These are phyloP conservation scores for Cryoendolithus antarcticus DNA, from an alignment of 2,329 filamentous ascomycete species.

Conservation along the genomic window DNA sequence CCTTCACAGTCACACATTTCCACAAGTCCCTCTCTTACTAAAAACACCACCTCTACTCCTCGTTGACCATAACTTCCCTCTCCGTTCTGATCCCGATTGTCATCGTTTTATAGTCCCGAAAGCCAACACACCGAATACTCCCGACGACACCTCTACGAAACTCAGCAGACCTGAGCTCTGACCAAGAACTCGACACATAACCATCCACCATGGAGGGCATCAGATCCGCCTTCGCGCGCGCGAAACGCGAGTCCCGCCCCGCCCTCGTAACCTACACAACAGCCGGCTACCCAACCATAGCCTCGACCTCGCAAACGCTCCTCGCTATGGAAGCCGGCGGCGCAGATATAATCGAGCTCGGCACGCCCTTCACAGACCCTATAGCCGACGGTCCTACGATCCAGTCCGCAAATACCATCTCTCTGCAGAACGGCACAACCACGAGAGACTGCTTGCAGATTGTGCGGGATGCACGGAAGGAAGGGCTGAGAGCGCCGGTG, in stretches of 20 bases:
- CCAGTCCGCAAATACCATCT: constrained; percentile 83
- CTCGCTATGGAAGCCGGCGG: constrained; percentile 87
- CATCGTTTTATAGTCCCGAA: too few species aligned
- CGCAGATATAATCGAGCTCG: constrained; percentile 89
- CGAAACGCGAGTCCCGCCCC: constrained; percentile 41
- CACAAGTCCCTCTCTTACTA: too few species aligned
- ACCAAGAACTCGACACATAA: too few species aligned
- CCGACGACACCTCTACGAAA: too few species aligned
- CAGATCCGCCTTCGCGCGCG: constrained; percentile 37
- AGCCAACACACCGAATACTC: too few species aligned
- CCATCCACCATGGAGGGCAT: constrained; percentile 26
- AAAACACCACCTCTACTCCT: too few species aligned
- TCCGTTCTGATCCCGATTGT: too few species aligned
- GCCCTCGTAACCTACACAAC: constrained; percentile 95
- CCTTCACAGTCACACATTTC: too few species aligned
- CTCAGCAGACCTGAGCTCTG: too few species aligned
- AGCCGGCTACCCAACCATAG: constrained; percentile 75
- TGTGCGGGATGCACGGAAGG: constrained; percentile 65
- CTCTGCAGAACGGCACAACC: constrained; percentile 78
- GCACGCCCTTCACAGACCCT: constrained; percentile 92
- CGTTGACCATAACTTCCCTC: too few species aligned
- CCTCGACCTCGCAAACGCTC: constrained; percentile 71
- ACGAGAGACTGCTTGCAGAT: constrained; percentile 69
- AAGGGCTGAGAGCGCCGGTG: constrained; percentile 69
- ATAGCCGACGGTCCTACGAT: constrained; percentile 97